A percentile compares a stretch with the other conserved stretches of the same genome.
Conservation (phyloP, 495 filamentous ascomycete genomes). For the Penicillium paradoxum region DNA sequence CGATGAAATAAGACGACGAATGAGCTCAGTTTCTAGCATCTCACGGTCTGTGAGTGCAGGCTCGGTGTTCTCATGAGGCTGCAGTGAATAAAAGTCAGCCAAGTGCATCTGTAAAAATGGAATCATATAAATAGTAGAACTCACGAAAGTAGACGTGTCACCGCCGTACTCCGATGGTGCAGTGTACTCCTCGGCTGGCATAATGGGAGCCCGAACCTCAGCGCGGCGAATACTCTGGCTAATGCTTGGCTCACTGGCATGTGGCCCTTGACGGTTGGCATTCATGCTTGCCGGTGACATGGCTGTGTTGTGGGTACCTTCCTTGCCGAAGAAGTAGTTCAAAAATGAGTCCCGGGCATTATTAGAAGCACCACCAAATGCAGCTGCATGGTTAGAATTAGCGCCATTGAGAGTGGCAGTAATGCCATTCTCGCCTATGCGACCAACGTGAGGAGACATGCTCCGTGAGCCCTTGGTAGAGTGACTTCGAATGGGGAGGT, state of each 20-base stretch:
- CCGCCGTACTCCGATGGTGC: constrained; percentile 39
- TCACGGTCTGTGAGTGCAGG: constrained; percentile 91
- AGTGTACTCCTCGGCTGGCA: constrained; percentile 40
- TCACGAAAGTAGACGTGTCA: constrained; percentile 57
- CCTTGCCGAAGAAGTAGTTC: constrained; percentile 98
- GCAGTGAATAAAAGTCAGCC: constrained; percentile 21
- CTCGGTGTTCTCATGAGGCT: constrained; percentile 50
- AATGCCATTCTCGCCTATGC: constrained; percentile 55
- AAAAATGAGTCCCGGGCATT: constrained; percentile 79
- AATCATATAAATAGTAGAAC: constrained; percentile 14
- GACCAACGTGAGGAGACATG: constrained; percentile 74
- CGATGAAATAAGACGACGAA: constrained; percentile 89
- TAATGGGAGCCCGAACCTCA: constrained; percentile 48
- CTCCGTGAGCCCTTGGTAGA: constrained; percentile 60
- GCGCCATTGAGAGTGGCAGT: constrained; percentile 61
- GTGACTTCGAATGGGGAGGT: constrained; percentile 55
- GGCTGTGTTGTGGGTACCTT: constrained; percentile 50
- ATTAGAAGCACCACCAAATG: constrained; percentile 51
- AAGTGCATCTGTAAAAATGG: neutral
- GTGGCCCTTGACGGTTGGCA: constrained; percentile 62
- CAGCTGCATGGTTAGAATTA: constrained; percentile 55
- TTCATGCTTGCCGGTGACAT: constrained; percentile 30
- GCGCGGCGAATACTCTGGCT: constrained; percentile 76
- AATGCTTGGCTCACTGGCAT: constrained; percentile 72
- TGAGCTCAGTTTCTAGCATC: constrained; percentile 94